Base-by-base conservation (phyloP, 2,329 filamentous ascomycete genomes). In the Westerdykella ornata region DNA sequence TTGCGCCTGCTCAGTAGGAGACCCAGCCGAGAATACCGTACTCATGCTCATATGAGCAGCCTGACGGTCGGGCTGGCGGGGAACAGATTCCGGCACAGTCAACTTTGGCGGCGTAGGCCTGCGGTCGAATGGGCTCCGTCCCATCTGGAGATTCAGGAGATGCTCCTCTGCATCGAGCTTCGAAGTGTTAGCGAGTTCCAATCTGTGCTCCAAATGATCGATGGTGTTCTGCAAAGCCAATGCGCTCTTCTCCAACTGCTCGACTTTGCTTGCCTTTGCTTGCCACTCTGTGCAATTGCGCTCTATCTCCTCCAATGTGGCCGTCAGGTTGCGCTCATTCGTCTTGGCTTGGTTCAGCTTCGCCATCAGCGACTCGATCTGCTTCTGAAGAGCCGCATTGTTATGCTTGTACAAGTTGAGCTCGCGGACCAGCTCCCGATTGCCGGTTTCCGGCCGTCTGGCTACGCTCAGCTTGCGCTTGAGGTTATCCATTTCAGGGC, bases 151-250 rank as follows among this genome's bases (percentile, higher is more conserved):
- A 37, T 60, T 60, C 32, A 54, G 58, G 8, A 68, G 41, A 35
- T 66, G 54, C 35, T 67, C 59, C 39, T 67, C 59, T 9, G 65
- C 63, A 42, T 72, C 70, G 0, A 68, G 34, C 39, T 66, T 68
- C 41, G 67, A 59, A 13, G 59, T 57, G 43, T 72, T 72, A 15
- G 67, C 62, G 12, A 63, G 52, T 26, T 65, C 59, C 26, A 72
- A 50, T 6, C 67, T 59, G 14, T 54, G 59, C 37, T 70, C 66
- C 5, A 71, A 54, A 37, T 67, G 57, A 13, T 62, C 57, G 6
- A 66, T 56, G 0, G 59, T 63, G 36, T 65, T 68, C 35, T 64
- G 62, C 28, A 69, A 44, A 3, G 60, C 56, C 39, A 62, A 44
- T 3, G 43, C 47, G 26, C 35, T 53, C 42, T 57, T 58, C 29